These are phyloP conservation scores for Annulohypoxylon maeteangense DNA, from an alignment of 495 filamentous ascomycete species.

Conservation along the genomic window DNA sequence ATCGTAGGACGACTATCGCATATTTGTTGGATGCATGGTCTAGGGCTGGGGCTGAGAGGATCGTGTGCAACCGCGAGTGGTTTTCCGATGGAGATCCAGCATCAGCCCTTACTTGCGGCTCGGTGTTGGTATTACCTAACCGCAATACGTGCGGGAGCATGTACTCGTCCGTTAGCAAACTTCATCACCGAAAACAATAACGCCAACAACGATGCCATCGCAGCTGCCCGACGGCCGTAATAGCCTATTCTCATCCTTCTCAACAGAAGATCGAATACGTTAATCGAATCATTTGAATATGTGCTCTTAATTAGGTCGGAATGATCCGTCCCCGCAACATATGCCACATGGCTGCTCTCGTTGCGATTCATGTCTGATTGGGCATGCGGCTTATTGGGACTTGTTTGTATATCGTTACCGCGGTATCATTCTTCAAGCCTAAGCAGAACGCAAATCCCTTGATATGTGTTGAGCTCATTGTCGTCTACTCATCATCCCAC, in stretches of 20 bases:
- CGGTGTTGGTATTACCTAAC: constrained; percentile 11
- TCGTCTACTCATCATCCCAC: constrained; percentile 3
- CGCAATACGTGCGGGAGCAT: neutral
- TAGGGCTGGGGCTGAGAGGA: constrained; percentile 27
- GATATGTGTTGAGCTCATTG: constrained; percentile 9
- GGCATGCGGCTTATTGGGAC: neutral
- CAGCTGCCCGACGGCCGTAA: constrained; percentile 22
- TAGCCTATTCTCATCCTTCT: constrained; percentile 34
- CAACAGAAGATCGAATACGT: neutral
- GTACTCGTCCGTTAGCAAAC: constrained; percentile 12
- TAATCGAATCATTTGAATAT: constrained; percentile 12
- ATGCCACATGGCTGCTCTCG: constrained; percentile 25
- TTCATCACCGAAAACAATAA: constrained; percentile 1
- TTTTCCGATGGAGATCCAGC: constrained; percentile 14
- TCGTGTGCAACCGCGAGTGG: constrained; percentile 28
- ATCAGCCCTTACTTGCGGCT: constrained; percentile 35
- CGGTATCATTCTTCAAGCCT: neutral
- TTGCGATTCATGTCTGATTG: constrained; percentile 5
- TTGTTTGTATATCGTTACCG: neutral
- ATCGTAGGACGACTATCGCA: neutral
- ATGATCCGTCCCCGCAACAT: constrained; percentile 19
- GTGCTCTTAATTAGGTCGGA: constrained; percentile 1
- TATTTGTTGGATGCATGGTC: neutral
- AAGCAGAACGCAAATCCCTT: constrained; percentile 5
- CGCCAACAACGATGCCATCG: constrained; percentile 5